Evolutionary conservation across 176 grass and related monocot species (phyloP), one percentile per base, ranked within the genome.

Genomic region (Carex pumila): DNA sequence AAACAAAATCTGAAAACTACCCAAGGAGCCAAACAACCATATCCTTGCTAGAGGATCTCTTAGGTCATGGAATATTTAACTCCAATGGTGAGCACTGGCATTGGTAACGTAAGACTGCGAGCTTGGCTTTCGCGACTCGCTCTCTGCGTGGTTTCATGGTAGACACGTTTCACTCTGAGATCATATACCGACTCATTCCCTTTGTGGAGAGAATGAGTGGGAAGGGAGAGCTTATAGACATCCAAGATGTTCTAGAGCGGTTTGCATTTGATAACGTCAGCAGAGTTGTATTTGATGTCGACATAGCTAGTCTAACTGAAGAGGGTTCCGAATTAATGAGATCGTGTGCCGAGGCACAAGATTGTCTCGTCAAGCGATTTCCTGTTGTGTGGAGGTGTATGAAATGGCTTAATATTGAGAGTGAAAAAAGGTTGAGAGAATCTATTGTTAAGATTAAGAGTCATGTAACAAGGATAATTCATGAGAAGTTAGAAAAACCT

Each of bases 251-350:
- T 30, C 83, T 97, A 0, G 91, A 91, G 85, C 87, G 91, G 58
- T 93, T 97, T 73, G 85, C 87, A 7, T 97, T 97, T 81, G 91
- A 97, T 60, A 89, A 78, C 79, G 84, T 91, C 60, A 93, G 91
- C 81, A 56, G 82, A 10, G 62, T 96, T 10, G 87, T 68, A 31
- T 93, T 96, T 82, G 84, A 75, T 31, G 83, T 84, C 12, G 94
- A 93, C 80, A 85, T 89, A 0, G 83, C 79, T 11, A 89, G 87
- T 85, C 89, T 93, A 56, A 25, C 75, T 5, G 87, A 84, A 18
- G 57, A 79, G 3, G 9, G 39, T 67, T 3, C 67, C 21, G 37
- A 12, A 2, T 91, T 94, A 83, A 88, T 94, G 85, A 76, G 47
- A 21, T 87, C 87, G 13, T 88, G 88, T 58, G 43, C 57, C 21